phyloP scores from a whole-genome alignment of 495 filamentous ascomycete species.

The Cercophora samala region DNA sequence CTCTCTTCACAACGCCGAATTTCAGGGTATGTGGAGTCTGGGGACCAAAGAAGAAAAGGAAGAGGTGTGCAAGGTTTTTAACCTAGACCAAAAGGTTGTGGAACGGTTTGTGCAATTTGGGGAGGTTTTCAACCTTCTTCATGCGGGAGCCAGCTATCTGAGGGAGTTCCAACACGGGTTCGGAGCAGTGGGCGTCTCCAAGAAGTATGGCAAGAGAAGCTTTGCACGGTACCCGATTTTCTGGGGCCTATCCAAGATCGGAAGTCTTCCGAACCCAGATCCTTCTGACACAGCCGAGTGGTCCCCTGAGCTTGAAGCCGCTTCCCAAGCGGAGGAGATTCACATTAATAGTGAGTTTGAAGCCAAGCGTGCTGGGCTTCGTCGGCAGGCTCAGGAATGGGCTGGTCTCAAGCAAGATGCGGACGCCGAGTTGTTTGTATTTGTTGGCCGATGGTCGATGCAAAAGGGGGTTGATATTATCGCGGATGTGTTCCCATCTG shows the following conservation, averaged over 20 bases:
- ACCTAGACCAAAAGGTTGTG: slow-evolving; percentile 49
- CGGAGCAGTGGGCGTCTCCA: slow-evolving; percentile 69
- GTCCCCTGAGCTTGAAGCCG: slow-evolving; percentile 43
- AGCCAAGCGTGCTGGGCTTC: slow-evolving; percentile 50
- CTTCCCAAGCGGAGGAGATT: slow-evolving; percentile 44
- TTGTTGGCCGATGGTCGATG: slow-evolving; percentile 73
- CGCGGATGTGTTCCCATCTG: slow-evolving; percentile 65
- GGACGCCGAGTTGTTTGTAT: slow-evolving; percentile 68
- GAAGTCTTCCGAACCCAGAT: slow-evolving; percentile 69
- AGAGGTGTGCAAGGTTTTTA: slow-evolving; percentile 68
- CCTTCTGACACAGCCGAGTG: slow-evolving; percentile 67
- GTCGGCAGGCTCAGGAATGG: slow-evolving; percentile 70
- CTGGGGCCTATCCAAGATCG: slow-evolving; percentile 69
- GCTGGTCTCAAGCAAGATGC: slow-evolving; percentile 60
- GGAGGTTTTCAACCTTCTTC: slow-evolving; percentile 66
- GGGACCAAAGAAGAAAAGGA: slow-evolving; percentile 58
- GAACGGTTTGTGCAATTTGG: slow-evolving; percentile 62
- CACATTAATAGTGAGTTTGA: slow-evolving; percentile 57
- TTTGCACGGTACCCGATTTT: slow-evolving; percentile 74
- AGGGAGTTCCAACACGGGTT: slow-evolving; percentile 70
- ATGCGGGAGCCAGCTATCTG: slow-evolving; percentile 69
- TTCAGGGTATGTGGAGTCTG: slow-evolving; percentile 68
- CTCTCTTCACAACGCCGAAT: slow-evolving; percentile 56
- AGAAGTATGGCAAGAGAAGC: slow-evolving; percentile 70
- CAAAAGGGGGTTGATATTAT: slow-evolving; percentile 77